Evolutionary conservation across 345 rosid species (phyloP).

Genomic region (Populus deltoides): DNA sequence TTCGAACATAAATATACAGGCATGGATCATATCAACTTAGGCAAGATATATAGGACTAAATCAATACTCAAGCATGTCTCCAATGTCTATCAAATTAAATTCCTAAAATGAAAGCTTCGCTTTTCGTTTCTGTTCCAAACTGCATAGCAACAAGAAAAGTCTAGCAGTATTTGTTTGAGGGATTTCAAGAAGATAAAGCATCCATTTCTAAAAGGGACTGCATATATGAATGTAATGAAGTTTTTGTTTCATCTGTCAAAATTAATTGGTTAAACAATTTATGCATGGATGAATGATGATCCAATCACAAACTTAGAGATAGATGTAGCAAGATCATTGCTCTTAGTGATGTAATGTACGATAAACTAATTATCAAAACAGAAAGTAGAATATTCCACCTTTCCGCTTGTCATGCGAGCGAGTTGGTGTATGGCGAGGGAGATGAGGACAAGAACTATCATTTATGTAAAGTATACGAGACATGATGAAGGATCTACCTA

Average conservation of each 20-base stretch:
- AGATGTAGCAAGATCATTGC: background rate
- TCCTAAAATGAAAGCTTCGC: no score
- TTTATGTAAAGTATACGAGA: background rate
- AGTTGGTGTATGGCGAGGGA: background rate
- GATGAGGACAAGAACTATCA: background rate
- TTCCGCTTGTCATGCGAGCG: constrained; percentile 4
- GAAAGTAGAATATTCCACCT: constrained; percentile 21
- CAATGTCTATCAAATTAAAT: no score
- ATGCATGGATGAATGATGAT: background rate
- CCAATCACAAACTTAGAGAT: background rate
- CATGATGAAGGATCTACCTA: background rate
- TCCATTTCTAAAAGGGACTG: no score
- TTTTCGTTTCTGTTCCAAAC: background rate
- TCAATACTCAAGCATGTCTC: no score
- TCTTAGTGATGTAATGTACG: background rate
- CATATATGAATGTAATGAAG: no score
- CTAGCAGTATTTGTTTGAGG: background rate
- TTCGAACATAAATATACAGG: no score
- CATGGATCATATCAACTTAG: no score
- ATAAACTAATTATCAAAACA: background rate
- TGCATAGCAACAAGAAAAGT: background rate
- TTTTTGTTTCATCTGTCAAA: no score
- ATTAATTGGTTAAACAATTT: no score
- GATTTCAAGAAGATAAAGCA: no score
- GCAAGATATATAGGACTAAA: no score